Base-by-base conservation (phyloP, 2,329 filamentous ascomycete species). In the Pseudogymnoascus sp. region DNA sequence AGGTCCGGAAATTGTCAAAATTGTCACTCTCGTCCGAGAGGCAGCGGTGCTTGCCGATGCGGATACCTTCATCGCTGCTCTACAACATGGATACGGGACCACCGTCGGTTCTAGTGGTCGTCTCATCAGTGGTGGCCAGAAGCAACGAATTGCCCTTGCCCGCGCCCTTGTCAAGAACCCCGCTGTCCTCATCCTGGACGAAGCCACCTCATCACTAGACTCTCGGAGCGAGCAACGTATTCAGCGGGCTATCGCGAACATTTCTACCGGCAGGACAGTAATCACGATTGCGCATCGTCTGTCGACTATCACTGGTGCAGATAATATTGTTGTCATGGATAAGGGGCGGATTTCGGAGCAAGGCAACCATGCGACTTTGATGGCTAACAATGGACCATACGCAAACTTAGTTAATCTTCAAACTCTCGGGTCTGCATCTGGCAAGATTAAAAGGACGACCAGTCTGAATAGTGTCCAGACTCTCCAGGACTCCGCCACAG, bases 201-300 rank as follows among this genome's bases (percentile, higher is more conserved):
- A 86, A 67, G 83, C 84, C 3, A 86, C 84, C 1, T 79, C 82
- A 0, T 78, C 84, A 1, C 75, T 96, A 18, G 92, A 96, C 71
- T 90, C 90, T 0, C 89, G 92, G 66, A 96, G 91, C 0, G 92
- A 96, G 73, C 88, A 94, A 72, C 88, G 92, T 70, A 96, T 96
- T 63, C 92, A 96, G 73, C 83, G 86, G 60, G 91, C 92, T 22
- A 83, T 97, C 28, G 86, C 88, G 61, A 89, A 83, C 14, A 84
- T 97, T 57, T 88, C 90, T 9, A 81, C 86, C 66, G 91, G 90
- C 54, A 88, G 93, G 47, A 97, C 93, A 0, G 86, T 96, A 76
- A 83, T 97, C 63, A 91, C 97, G 43, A 97, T 97, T 75, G 93
- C 93, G 75, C 91, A 96, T 74, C 87, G 91, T 59, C 78, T 96